Conservation (phyloP, 140 eudicot genomes). For the Artemisia princeps region DNA sequence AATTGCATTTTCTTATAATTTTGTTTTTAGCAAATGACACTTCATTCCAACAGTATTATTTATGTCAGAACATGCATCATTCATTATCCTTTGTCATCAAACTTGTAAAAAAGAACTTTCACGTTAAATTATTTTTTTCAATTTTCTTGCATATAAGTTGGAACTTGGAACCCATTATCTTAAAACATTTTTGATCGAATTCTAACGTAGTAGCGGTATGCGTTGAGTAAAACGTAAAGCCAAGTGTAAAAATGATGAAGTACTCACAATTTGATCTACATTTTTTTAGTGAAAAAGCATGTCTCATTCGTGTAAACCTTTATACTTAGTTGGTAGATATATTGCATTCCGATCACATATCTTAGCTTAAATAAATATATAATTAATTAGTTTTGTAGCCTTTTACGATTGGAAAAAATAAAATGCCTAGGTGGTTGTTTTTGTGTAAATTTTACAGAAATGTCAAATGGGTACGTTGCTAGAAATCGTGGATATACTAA, state of each 20-base stretch:
- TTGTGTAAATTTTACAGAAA: not conserved
- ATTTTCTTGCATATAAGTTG: not conserved
- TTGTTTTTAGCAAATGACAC: too few species aligned
- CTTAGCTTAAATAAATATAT: not conserved
- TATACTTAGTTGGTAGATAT: not conserved
- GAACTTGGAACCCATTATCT: too few species aligned
- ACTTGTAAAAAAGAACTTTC: not conserved
- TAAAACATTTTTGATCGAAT: too few species aligned
- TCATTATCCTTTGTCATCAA: constrained; percentile 1
- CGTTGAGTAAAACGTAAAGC: too few species aligned
- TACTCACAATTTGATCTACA: too few species aligned
- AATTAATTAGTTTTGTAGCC: not conserved
- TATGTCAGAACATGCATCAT: constrained; percentile 19
- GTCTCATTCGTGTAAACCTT: not conserved
- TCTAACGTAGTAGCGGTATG: too few species aligned
- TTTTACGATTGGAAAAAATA: not conserved
- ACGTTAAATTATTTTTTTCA: not conserved
- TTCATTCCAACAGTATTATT: not conserved
- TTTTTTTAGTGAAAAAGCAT: not conserved
- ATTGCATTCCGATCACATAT: not conserved
- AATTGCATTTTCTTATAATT: too few species aligned
- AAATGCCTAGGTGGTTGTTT: constrained; percentile 10
- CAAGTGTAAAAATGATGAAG: too few species aligned
- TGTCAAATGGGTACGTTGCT: not conserved
- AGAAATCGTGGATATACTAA: not conserved